Conservation (phyloP, 768 basidiomycete species). For the Lanmaoa pseudosensibilis region DNA sequence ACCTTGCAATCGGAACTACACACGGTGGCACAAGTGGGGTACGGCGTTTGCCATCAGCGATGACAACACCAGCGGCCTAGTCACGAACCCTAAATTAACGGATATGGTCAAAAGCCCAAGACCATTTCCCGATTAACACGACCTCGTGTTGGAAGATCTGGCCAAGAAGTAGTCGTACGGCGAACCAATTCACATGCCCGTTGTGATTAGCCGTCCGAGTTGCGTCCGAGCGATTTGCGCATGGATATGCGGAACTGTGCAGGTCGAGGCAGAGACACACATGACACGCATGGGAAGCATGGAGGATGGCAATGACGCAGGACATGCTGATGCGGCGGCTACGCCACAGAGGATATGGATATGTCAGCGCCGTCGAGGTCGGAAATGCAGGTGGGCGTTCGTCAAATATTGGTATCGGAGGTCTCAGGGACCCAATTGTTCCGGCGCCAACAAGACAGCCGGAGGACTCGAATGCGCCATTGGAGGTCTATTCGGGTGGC, state of each 20-base stretch:
- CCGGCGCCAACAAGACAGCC: constrained; percentile 12
- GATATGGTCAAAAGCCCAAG: constrained; percentile 28
- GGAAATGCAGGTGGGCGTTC: constrained; percentile 19
- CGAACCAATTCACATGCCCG: constrained; percentile 8
- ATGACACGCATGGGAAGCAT: constrained; percentile 11
- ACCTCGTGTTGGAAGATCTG: constrained; percentile 26
- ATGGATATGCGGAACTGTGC: constrained; percentile 6
- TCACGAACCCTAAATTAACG: constrained; percentile 33
- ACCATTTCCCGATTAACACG: constrained; percentile 27
- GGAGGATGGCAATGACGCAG: constrained; percentile 9
- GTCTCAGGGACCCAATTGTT: constrained; percentile 3
- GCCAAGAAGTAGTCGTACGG: constrained; percentile 15
- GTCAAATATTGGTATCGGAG: constrained; percentile 4
- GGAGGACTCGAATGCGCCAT: background rate
- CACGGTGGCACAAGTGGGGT: constrained; percentile 16
- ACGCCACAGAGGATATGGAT: constrained; percentile 1
- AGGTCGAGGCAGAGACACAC: constrained; percentile 2
- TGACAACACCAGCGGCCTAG: constrained; percentile 12
- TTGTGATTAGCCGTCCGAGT: constrained; percentile 17
- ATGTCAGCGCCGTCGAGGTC: constrained; percentile 23
- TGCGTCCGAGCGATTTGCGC: constrained; percentile 20
- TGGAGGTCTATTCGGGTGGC: background rate
- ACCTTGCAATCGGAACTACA: constrained; percentile 10
- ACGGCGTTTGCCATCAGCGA: constrained; percentile 23
- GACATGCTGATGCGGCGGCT: background rate